Conservation (phyloP, 805 yeast species). For the Yarrowia porcina region DNA sequence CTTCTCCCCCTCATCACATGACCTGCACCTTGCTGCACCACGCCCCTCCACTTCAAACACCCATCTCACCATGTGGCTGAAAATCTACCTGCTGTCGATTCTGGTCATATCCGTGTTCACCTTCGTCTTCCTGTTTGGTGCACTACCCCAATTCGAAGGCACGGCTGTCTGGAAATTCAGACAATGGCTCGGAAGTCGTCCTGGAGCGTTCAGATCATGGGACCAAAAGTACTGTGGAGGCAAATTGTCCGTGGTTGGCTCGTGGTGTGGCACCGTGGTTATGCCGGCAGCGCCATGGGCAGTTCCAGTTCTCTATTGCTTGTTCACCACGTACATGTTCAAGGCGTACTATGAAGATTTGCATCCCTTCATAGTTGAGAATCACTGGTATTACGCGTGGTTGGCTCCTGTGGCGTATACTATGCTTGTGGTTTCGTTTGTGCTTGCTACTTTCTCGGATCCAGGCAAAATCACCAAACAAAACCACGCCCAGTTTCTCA, state of each 20-base stretch:
- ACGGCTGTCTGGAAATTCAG: constrained; percentile 26
- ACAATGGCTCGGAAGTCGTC: background rate
- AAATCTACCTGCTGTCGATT: constrained; percentile 43
- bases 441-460: constrained; percentile 38
- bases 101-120: constrained; percentile 34
- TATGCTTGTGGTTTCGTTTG: constrained; percentile 33
- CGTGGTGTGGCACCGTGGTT: background rate
- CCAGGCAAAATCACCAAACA: constrained; percentile 40
- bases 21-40: too few relatives aligned
- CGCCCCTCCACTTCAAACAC: too few relatives aligned
- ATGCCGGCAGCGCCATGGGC: constrained; percentile 26
- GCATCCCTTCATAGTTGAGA: constrained; percentile 28
- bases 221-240: constrained; percentile 28
- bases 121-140: constrained; percentile 38
- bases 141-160: constrained; percentile 37
- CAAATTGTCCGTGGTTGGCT: constrained; percentile 31
- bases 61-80: constrained; percentile 2
- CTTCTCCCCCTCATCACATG: too few relatives aligned
- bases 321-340: constrained; percentile 26
- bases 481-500: constrained; percentile 33
- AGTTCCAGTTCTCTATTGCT: constrained; percentile 32
- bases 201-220: background rate
- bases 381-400: constrained; percentile 19
- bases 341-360: constrained; percentile 27
- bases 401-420: constrained; percentile 30